Base-by-base conservation (phyloP, 306 rosid genomes). In the Trifolium pratense region DNA sequence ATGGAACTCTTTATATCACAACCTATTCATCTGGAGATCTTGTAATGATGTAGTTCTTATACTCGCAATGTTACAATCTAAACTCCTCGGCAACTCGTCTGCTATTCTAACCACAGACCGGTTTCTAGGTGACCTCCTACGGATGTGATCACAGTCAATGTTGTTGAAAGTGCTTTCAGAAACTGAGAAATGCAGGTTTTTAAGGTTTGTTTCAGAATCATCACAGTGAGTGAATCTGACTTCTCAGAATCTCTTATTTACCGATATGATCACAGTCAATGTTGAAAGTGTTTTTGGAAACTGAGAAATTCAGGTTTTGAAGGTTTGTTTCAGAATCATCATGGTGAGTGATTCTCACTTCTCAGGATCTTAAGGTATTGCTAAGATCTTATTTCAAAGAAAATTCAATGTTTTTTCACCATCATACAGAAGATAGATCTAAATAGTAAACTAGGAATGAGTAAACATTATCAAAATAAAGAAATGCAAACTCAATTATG, bases 401-500 rank as follows among this genome's bases (percentile, higher is more conserved):
- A 5, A n/a, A 25, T 11, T n/a, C 16, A 5, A 10, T 3, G 6
- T 57, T 57, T 57, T 57, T 25, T 58, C 40, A 26, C 20, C 17
- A 2, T 20, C 65, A 58, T 29, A 34, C 29, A 16, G 15, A 43
- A 43, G 23, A 66, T 14, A 65, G 48, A 13, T 18, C 34, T 49
- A 52, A 5, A 34, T 52, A 57, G 9, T 56, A 32, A 45, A 25
- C 5, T 14, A 6, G 8, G 17, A 51, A 18, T 12, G 37, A 13
- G 42, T 6, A 58, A 14, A 26, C 14, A 70, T 15, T 5, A 46
- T 14, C 26, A 46, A 16, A 10, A 10, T 42, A 32, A 34, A 70
- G 15, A 45, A 34, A 53, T 55, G 52, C 52, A 70, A 31, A 36
- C 75, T 55, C 25, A 71, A 21, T 37, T 23, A n/a, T 18, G n/a